Percentiles rank a stretch among this genome's conserved stretches.
These are phyloP conservation scores for Trypanosoma conorhini DNA, from an alignment of 208 protist genomes.

Conservation along the genomic window DNA sequence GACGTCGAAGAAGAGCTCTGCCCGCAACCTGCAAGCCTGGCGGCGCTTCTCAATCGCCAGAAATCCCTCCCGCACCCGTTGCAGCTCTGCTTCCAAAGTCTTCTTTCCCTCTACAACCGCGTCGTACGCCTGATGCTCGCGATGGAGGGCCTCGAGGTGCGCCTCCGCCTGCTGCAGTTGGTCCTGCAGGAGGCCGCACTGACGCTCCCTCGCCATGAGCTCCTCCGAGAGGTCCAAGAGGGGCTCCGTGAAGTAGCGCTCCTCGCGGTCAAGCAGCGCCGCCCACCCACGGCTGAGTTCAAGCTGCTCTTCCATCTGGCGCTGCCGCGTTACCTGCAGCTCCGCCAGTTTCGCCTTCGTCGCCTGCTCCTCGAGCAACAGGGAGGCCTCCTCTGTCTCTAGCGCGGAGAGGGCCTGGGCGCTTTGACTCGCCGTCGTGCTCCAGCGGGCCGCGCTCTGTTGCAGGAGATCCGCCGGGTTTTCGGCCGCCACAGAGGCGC, in stretches of 20 bases:
- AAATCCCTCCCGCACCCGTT: slow-evolving; percentile 39
- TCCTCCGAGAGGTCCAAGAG: slow-evolving; percentile 44
- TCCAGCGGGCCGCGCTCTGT: slow-evolving; percentile 36
- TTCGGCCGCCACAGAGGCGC: not conserved
- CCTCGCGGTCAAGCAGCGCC: slow-evolving; percentile 62
- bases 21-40: slow-evolving; percentile 32
- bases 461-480: slow-evolving; percentile 33
- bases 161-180: slow-evolving; percentile 46
- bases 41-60: slow-evolving; percentile 48
- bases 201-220: slow-evolving; percentile 49
- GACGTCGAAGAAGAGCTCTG: slow-evolving; percentile 67
- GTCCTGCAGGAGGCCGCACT: slow-evolving; percentile 41
- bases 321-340: slow-evolving; percentile 33
- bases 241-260: slow-evolving; percentile 75
- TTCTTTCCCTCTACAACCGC: slow-evolving; percentile 42
- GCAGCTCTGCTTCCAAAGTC: slow-evolving; percentile 41
- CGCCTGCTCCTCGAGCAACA: slow-evolving; percentile 46
- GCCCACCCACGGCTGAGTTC: slow-evolving; percentile 62
- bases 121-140: slow-evolving; percentile 39
- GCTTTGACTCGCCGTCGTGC: slow-evolving; percentile 16
- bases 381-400: slow-evolving; percentile 44
- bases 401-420: not conserved
- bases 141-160: slow-evolving; percentile 31
- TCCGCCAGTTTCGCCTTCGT: slow-evolving; percentile 45
- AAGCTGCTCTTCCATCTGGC: slow-evolving; percentile 58